A percentile compares a stretch with the other conserved stretches of the same genome.
Conservation (phyloP, 306 rosid species). For the Sophora flavescens region DNA sequence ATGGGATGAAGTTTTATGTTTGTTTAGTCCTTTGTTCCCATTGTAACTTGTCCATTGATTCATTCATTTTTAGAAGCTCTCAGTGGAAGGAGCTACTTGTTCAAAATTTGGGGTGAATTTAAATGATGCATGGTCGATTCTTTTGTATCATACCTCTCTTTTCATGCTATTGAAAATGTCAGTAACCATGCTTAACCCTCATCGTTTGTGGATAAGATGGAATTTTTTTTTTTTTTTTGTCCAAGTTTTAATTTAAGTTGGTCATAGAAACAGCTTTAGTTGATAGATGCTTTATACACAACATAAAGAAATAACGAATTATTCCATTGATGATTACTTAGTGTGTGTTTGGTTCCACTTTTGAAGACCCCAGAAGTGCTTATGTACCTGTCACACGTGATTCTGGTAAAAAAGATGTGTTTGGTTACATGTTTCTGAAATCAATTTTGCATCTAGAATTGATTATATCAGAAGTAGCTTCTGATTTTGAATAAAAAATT, state of each 20-base stretch:
- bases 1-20: constrained; percentile 44
- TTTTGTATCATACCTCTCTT: constrained; percentile 32
- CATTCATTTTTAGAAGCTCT: constrained; percentile 53
- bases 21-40: constrained; percentile 42
- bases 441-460: no score
- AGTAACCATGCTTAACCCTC: neutral
- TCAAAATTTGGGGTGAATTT: constrained; percentile 37
- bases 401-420: no score
- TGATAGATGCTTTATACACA: neutral
- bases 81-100: constrained; percentile 41
- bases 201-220: constrained; percentile 2
- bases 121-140: constrained; percentile 44
- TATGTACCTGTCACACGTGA: no score
- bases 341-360: no score
- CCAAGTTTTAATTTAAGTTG: neutral
- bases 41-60: constrained; percentile 54
- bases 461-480: no score
- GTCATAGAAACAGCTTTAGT: neutral
- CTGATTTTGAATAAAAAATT: no score
- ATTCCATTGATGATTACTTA: no score
- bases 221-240: no score
- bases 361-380: no score
- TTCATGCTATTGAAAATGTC: constrained; percentile 21
- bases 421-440: no score
- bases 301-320: no score